Percentiles rank a stretch among this genome's conserved stretches.
Conservation (phyloP, 2,329 filamentous ascomycete genomes). For the Alternaria sp. region DNA sequence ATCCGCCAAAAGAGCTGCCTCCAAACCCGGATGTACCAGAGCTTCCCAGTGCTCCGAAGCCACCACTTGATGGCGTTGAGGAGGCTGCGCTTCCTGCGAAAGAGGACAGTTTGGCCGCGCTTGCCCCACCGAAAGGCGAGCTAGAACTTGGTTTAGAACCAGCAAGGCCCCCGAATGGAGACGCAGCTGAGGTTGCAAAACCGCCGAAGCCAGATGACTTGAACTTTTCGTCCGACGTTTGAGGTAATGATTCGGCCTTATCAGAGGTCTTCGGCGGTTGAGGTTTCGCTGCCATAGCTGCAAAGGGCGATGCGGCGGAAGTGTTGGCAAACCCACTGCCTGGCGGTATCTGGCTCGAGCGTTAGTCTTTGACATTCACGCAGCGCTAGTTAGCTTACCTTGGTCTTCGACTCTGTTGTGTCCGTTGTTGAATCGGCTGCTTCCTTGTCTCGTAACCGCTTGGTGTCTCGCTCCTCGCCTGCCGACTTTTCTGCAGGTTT, state of each 20-base stretch:
- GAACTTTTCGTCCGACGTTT: conserved; percentile 59
- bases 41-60: conserved; percentile 44
- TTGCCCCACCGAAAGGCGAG: conserved; percentile 48
- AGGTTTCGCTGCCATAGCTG: conserved; percentile 50
- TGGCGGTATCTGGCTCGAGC: conserved; percentile 35
- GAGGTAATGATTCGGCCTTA: conserved; percentile 31
- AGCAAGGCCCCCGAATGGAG: conserved; percentile 43
- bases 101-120: conserved; percentile 33
- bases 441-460: conserved; percentile 46
- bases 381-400: conserved; percentile 22
- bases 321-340: conserved; percentile 55
- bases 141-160: conserved; percentile 19
- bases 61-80: conserved; percentile 27
- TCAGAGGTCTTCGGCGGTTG: conserved; percentile 32
- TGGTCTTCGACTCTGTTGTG: conserved; percentile 28
- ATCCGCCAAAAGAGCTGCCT: conserved; percentile 52
- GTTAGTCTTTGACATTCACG: conserved; percentile 13
- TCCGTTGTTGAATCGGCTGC: conserved; percentile 25
- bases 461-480: conserved; percentile 43
- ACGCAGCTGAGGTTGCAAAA: conserved; percentile 48
- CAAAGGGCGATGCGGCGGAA: conserved; percentile 57
- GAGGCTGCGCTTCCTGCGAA: conserved; percentile 28
- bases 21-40: conserved; percentile 45
- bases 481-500: conserved; percentile 19
- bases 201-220: conserved; percentile 55